Percentiles rank a stretch among this genome's conserved stretches.
These are phyloP conservation scores for Anethum foeniculum DNA, from an alignment of 140 eudicot species.

Conservation along the genomic window DNA sequence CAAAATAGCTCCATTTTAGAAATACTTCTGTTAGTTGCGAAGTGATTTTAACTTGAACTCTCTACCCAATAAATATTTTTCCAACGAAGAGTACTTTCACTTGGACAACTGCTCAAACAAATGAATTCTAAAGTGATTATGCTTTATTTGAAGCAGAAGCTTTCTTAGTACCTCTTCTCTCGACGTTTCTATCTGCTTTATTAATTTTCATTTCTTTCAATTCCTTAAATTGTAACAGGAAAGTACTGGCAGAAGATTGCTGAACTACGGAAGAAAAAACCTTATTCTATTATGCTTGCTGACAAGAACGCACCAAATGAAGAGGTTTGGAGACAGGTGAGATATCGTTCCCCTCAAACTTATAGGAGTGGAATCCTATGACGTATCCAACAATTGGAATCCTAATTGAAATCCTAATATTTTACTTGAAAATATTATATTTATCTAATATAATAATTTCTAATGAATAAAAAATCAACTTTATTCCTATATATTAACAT, in stretches of 20 bases:
- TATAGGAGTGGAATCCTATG: not conserved
- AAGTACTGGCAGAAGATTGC: constrained; percentile 78
- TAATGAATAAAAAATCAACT: not conserved
- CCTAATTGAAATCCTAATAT: not conserved
- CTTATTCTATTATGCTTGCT: constrained; percentile 79
- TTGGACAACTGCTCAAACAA: not conserved
- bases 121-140: not conserved
- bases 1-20: not conserved
- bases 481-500: not conserved
- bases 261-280: constrained; percentile 61
- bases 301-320: constrained; percentile 99
- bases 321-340: constrained; percentile 96
- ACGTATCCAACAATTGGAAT: not conserved
- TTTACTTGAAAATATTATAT: not conserved
- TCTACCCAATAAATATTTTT: not conserved
- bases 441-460: not conserved
- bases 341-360: not conserved
- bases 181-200: not conserved
- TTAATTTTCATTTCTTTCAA: not conserved
- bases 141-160: not conserved
- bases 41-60: not conserved
- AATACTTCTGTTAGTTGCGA: not conserved
- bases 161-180: not conserved
- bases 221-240: constrained; percentile 31
- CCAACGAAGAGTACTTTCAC: not conserved